Base-by-base conservation (phyloP, 345 rosid genomes). In the Sisymbrium altissimum region DNA sequence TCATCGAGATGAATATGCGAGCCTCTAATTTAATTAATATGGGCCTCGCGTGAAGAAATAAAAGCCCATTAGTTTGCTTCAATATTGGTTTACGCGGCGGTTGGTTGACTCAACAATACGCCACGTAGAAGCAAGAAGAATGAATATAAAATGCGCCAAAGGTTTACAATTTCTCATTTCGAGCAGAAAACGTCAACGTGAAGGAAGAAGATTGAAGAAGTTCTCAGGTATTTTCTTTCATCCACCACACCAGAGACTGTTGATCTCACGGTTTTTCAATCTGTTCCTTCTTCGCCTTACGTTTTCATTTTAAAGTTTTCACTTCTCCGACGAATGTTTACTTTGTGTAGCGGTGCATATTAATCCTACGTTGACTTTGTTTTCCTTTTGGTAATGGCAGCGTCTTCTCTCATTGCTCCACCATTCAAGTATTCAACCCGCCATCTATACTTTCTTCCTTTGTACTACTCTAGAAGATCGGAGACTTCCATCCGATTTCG, bases 361-460 rank as follows among this genome's bases (percentile, higher is more conserved):
- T 29, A 4, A 12, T 62, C 15, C 2, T 29, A 14, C 3, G 55
- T 66, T 74, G 68, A 75, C 68, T 59, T 59, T 29, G 38, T n/a
- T 43, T 3, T 33, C 15, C 40, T 27, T 13, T 35, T 57, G 64
- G 62, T 66, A 1, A 80, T 81, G 80, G 64, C 69, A 54, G 72
- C 79, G n/a, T 3, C 75, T 27, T 44, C 69, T 3, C 32, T 57
- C 9, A 36, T 76, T 69, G n/a, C 49, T 75, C 56, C 62, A 13
- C 5, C 30, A 33, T 3, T 66, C 80, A 23, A 56, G 41, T 32
- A 52, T n/a, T 56, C n/a, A n/a, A n/a, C n/a, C n/a, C n/a, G n/a
- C n/a, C n/a, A 1, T 45, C 6, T 67, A 39, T n/a, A 52, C 35
- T 33, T 10, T 45, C 36, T 4, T 29, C 48, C 43, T 48, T 21